Evolutionary conservation across 163 green algal species (phyloP).

Genomic region (Volvox carteri): DNA sequence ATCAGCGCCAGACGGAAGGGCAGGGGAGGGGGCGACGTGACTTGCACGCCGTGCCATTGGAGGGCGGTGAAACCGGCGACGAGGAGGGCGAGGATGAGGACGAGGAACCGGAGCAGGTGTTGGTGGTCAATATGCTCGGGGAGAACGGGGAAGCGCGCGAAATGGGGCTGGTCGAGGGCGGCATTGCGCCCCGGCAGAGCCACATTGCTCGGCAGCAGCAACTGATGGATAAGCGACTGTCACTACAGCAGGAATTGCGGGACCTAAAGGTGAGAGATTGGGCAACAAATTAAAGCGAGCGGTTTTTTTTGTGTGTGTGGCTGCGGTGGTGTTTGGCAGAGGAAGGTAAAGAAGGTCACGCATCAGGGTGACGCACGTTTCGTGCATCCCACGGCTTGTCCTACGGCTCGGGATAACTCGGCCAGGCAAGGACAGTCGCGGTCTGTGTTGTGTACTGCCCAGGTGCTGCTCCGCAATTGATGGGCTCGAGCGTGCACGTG

Average conservation of each 20-base stretch:
- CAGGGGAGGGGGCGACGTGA: neutral
- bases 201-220: constrained; percentile 29
- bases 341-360: too few species aligned
- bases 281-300: too few species aligned
- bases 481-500: too few species aligned
- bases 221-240: constrained; percentile 29
- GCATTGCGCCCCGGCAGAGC: neutral
- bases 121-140: neutral
- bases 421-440: too few species aligned
- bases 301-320: too few species aligned
- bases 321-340: too few species aligned
- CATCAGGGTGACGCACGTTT: too few species aligned
- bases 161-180: neutral
- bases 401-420: too few species aligned
- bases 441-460: too few species aligned
- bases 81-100: neutral
- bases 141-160: neutral
- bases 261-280: constrained; percentile 46
- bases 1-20: neutral
- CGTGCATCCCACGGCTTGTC: too few species aligned
- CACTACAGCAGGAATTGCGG: constrained; percentile 43
- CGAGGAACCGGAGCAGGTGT: neutral
- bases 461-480: too few species aligned
- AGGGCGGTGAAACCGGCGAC: neutral
- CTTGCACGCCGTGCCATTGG: neutral